phyloP scores from a whole-genome alignment of 2,329 filamentous ascomycete genomes.

The Colletotrichum sp. region DNA sequence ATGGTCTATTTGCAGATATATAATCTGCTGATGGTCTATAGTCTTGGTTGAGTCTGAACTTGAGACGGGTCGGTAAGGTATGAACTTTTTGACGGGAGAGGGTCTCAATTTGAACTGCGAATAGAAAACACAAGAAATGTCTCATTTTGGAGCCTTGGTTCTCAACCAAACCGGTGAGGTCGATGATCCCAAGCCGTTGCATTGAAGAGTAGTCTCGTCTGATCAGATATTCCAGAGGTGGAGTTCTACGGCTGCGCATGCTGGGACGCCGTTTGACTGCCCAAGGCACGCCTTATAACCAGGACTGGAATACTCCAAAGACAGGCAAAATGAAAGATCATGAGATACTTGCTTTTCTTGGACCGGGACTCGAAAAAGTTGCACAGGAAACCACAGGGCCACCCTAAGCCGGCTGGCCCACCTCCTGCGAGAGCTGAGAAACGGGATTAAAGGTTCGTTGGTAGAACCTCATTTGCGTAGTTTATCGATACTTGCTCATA shows the following conservation, averaged over 20 bases:
- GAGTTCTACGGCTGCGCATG: neutral
- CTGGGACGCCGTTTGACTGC: neutral
- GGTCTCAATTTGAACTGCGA: neutral
- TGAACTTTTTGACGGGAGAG: neutral
- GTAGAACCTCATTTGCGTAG: neutral
- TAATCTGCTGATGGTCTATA: neutral
- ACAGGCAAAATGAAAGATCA: neutral
- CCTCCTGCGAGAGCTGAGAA: neutral
- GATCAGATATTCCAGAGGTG: accelerated
- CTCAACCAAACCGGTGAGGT: neutral
- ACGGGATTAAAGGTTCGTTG: neutral
- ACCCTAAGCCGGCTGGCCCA: neutral
- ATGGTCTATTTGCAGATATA: no score
- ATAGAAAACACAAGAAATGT: neutral
- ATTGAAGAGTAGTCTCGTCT: neutral
- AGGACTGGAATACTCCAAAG: neutral
- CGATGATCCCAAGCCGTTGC: accelerated
- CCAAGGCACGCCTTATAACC: neutral
- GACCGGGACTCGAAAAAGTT: neutral
- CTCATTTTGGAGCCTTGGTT: neutral
- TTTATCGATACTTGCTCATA: neutral
- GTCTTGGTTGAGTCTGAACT: neutral
- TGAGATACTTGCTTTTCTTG: neutral
- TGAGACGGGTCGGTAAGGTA: neutral
- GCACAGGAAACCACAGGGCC: neutral